Evolutionary conservation across 805 yeast species (phyloP).

Genomic region (Yamadazyma ubonensis): DNA sequence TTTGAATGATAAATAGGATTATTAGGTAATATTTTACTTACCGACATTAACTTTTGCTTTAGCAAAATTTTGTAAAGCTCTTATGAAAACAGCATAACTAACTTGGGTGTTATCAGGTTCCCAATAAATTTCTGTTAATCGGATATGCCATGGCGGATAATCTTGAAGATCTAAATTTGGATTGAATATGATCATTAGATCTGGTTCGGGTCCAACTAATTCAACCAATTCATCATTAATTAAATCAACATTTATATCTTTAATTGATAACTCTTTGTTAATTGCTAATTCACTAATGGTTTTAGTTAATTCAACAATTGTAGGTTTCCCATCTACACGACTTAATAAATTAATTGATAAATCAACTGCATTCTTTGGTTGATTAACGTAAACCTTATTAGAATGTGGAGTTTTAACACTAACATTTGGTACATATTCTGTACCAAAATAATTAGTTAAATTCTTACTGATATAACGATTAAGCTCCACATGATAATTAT

Average conservation of each 20-base stretch:
- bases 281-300: slow-evolving; percentile 77
- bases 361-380: slow-evolving; percentile 38
- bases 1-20: too few species aligned
- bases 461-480: slow-evolving; percentile 56
- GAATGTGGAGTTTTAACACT: slow-evolving; percentile 66
- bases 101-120: slow-evolving; percentile 82
- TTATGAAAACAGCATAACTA: slow-evolving; percentile 75
- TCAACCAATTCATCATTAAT: slow-evolving; percentile 72
- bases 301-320: slow-evolving; percentile 83
- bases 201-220: slow-evolving; percentile 91
- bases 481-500: slow-evolving; percentile 48
- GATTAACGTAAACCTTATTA: slow-evolving; percentile 43
- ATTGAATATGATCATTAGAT: slow-evolving; percentile 76
- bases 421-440: slow-evolving; percentile 61
- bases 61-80: slow-evolving; percentile 74
- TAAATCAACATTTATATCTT: slow-evolving; percentile 71
- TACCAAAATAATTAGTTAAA: slow-evolving; percentile 72
- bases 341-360: slow-evolving; percentile 69
- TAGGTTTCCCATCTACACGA: slow-evolving; percentile 80
- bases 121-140: slow-evolving; percentile 89
- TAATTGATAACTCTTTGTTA: slow-evolving; percentile 55
- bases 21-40: too few species aligned
- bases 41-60: slow-evolving; percentile 88
- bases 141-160: slow-evolving; percentile 96
- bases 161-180: slow-evolving; percentile 90